phyloP scores from a whole-genome alignment of 225 moss, liverwort and hornwort species.

The Anthoceros angustus region DNA sequence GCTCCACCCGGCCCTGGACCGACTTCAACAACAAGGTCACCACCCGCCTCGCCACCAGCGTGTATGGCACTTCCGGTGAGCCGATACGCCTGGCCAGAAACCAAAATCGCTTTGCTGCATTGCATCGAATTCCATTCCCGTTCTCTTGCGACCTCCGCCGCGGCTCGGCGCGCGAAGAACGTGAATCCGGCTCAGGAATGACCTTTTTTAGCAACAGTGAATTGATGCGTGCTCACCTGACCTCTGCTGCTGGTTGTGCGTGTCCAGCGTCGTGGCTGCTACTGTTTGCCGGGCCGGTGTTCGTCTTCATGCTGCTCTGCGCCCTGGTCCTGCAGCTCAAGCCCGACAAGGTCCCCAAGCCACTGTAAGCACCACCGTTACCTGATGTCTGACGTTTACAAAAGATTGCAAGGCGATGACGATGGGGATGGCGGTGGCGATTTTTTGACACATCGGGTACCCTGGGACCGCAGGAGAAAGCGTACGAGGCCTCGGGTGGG shows the following conservation, averaged over 20 bases:
- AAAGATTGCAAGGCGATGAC: no score
- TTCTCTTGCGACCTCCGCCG: no score
- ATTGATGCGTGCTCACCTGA: neutral
- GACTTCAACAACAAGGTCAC: neutral
- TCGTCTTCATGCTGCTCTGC: constrained; percentile 3
- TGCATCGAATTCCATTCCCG: no score
- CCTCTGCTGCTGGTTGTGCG: neutral
- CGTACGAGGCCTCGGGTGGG: neutral
- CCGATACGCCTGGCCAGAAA: neutral
- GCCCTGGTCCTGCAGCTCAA: neutral
- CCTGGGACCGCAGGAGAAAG: neutral
- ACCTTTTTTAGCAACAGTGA: no score
- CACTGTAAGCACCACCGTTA: neutral
- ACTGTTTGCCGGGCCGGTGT: neutral
- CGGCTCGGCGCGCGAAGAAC: no score
- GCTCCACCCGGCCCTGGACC: neutral
- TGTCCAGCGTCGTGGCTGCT: neutral
- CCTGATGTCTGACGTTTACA: neutral
- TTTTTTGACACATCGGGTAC: no score
- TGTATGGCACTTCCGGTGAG: neutral
- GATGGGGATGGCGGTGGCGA: no score
- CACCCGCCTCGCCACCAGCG: neutral
- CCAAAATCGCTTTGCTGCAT: neutral
- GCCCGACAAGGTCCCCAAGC: neutral
- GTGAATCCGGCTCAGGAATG: no score